Percentiles rank a stretch among this genome's conserved stretches.
phyloP scores from a whole-genome alignment of 1,139 yeast genomes.

The Candida sojae region DNA sequence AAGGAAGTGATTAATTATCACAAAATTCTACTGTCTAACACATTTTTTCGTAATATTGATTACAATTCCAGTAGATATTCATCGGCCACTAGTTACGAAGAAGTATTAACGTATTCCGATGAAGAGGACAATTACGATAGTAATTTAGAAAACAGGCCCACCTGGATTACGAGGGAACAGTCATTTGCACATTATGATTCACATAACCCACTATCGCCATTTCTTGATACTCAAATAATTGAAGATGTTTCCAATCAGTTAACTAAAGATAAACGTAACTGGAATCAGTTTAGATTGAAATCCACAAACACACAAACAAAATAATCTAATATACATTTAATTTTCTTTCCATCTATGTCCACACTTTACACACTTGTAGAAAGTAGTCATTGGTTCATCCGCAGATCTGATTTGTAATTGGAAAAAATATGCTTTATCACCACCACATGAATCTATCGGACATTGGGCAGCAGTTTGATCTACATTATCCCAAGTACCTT shows the following conservation, averaged over 20 bases:
- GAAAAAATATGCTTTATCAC: conserved; percentile 92
- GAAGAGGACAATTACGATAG: neutral
- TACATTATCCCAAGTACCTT: conserved; percentile 98
- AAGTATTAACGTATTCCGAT: neutral
- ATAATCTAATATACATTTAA: conserved; percentile 24
- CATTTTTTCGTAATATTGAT: conserved; percentile 9
- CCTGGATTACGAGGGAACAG: conserved; percentile 1
- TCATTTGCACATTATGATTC: conserved; percentile 1
- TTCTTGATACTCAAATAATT: conserved; percentile 4
- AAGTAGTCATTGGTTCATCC: conserved; percentile 94
- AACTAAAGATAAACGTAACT: conserved; percentile 11
- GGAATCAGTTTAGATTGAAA: conserved; percentile 11
- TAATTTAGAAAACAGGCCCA: neutral
- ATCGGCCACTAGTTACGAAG: conserved; percentile 7
- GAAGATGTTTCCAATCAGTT: conserved; percentile 5
- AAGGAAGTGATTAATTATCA: conserved; percentile 21
- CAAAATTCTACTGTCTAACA: conserved; percentile 12
- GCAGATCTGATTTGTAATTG: conserved; percentile 94
- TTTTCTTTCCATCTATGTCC: conserved; percentile 98
- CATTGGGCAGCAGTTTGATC: conserved; percentile 90
- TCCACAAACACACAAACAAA: conserved; percentile 5
- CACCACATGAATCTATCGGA: conserved; percentile 83
- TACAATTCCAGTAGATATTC: conserved; percentile 13
- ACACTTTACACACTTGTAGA: conserved; percentile 90
- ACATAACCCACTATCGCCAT: conserved; percentile 1